Percentiles rank a stretch among this genome's conserved stretches.
These are phyloP conservation scores for Irpex rosettiformis DNA, from an alignment of 1,284 basidiomycete species.

Conservation along the genomic window DNA sequence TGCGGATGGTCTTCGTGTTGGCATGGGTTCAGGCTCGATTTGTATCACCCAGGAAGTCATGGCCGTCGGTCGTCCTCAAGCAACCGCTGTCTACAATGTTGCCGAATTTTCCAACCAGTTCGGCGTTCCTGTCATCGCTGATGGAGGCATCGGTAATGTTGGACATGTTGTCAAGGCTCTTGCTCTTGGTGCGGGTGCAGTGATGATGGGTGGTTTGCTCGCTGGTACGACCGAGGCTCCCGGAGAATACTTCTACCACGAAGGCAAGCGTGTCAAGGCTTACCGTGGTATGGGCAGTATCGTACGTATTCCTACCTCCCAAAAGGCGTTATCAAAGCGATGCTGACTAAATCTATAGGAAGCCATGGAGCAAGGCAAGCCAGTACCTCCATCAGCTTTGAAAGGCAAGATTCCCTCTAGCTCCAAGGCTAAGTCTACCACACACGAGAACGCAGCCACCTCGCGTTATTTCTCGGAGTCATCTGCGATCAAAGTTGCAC, in stretches of 20 bases:
- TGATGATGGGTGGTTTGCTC: conserved; percentile 98
- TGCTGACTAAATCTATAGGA: conserved; percentile 39
- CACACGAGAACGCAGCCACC: conserved; percentile 93
- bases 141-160: conserved; percentile 94
- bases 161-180: conserved; percentile 98
- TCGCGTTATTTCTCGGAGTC: conserved; percentile 97
- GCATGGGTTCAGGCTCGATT: conserved; percentile 98
- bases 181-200: conserved; percentile 89
- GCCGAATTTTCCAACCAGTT: conserved; percentile 93
- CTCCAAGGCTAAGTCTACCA: conserved; percentile 45
- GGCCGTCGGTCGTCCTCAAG: conserved; percentile 98
- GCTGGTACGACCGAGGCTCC: conserved; percentile 97
- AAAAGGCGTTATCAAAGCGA: background rate
- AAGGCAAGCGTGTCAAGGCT: conserved; percentile 97
- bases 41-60: conserved; percentile 99
- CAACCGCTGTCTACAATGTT: conserved; percentile 93
- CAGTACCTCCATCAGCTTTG: conserved; percentile 26
- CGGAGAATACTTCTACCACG: conserved; percentile 98
- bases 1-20: conserved; percentile 91
- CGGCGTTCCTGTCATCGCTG: conserved; percentile 97
- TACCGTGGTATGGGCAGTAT: conserved; percentile 98
- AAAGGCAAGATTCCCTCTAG: conserved; percentile 32
- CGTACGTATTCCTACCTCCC: conserved; percentile 22
- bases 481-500: conserved; percentile 94
- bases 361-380: conserved; percentile 89